Base-by-base conservation (phyloP, 2,329 filamentous ascomycete species). In the Westerdykella aurantiaca region DNA sequence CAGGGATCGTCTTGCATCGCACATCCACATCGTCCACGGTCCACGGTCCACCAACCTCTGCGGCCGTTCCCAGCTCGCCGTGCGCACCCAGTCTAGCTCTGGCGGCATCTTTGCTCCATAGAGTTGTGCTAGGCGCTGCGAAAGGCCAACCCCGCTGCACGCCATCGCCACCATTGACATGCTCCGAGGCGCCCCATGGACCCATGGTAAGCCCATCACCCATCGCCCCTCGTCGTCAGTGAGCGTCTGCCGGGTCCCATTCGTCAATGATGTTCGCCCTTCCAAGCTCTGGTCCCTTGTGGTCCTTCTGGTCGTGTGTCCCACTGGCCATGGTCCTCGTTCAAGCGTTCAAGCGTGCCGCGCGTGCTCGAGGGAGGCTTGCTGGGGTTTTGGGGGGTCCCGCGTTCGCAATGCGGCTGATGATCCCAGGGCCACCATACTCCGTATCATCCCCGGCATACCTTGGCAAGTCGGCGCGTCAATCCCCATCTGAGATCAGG, bases 401-500 rank as follows among this genome's bases (percentile, higher is more conserved):
- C n/a, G 18, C 31, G 22, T 14, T 47, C 31, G 46, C 53, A 47
- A 65, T 65, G 63, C 61, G 63, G 63, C 63, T 67, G 64, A 67
- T 63, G 61, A 64, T 63, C 58, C 50, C 59, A 55, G 53, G 42
- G 52, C 55, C 63, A 66, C 65, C 64, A 62, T 61, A 58, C n/a
- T 35, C 33, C 33, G 33, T 35, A 35, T 18, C 33, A 18, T 56
- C 55, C 38, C 16, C 38, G 23, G 53, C 59, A 51, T 53, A 46
- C 51, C 63, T 65, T 64, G 60, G 63, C 62, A 57, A 50, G 34
- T 37, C 46, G 35, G 42, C 45, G 50, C 50, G 49, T 52, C 57
- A 63, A 57, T 59, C 59, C 60, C 40, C 52, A 61, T 63, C 58
- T 64, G 45, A 60, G 62, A 63, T 65, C 60, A 63, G 48, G 53